Percentiles rank a stretch among this genome's conserved stretches.
phyloP scores from a whole-genome alignment of 1,139 yeast genomes.

The Candida buenavistaensis region DNA sequence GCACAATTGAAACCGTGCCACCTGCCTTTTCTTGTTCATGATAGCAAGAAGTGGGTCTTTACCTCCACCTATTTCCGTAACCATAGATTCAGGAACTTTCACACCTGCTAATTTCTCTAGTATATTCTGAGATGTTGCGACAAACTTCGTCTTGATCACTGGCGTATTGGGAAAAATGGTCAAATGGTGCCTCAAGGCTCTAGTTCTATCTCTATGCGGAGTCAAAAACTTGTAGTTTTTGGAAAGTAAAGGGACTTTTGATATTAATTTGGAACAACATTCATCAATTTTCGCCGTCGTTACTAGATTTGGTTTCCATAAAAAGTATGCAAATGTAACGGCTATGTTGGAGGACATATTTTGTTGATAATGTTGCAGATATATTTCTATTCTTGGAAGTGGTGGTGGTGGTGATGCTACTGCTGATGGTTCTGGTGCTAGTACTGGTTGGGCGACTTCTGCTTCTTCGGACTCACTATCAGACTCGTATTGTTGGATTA shows the following conservation, averaged over 20 bases:
- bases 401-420: constrained; percentile 4
- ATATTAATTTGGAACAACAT: constrained; percentile 3
- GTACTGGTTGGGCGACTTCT: neutral
- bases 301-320: constrained; percentile 12
- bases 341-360: constrained; percentile 4
- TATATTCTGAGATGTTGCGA: neutral
- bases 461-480: constrained; percentile 9
- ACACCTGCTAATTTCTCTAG: neutral
- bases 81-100: constrained; percentile 1
- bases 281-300: constrained; percentile 5
- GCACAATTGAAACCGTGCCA: constrained; percentile 5
- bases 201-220: constrained; percentile 8
- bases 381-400: constrained; percentile 10
- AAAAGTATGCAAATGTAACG: constrained; percentile 9
- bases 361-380: constrained; percentile 14
- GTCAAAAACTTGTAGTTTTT: constrained; percentile 10
- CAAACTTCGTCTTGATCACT: neutral
- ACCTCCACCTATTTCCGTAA: constrained; percentile 3
- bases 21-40: constrained; percentile 3
- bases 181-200: constrained; percentile 10
- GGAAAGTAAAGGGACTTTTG: constrained; percentile 7
- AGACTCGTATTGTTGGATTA: constrained; percentile 13
- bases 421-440: neutral
- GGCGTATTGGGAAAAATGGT: constrained; percentile 4
- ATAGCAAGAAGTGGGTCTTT: neutral